Evolutionary conservation across 2,329 filamentous ascomycete species (phyloP).

Genomic region (Colletotrichum sp.): DNA sequence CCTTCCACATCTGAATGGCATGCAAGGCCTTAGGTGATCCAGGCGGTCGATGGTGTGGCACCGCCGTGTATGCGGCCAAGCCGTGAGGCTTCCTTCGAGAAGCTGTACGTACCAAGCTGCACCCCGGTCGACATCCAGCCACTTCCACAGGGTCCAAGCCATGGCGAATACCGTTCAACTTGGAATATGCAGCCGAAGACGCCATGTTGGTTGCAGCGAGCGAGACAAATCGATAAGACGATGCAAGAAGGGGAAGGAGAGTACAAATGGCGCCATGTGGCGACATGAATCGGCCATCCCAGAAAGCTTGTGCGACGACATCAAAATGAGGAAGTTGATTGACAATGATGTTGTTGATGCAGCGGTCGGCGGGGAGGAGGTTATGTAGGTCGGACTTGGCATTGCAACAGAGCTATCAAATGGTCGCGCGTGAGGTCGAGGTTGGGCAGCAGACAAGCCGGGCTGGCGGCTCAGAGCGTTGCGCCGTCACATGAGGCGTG

Average conservation of each 20-base stretch:
- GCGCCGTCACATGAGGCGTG: neutral
- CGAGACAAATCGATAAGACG: constrained; percentile 3
- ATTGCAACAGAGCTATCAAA: constrained; percentile 17
- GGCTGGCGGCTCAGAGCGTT: neutral
- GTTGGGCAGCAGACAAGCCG: neutral
- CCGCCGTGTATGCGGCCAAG: neutral
- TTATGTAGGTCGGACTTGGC: constrained; percentile 10
- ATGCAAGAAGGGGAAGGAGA: constrained; percentile 20
- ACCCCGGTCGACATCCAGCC: neutral
- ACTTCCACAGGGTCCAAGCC: neutral
- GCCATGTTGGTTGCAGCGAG: neutral
- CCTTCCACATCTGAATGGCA: neutral
- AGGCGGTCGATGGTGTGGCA: neutral
- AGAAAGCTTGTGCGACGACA: neutral
- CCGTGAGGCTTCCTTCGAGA: neutral
- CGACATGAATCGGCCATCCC: neutral
- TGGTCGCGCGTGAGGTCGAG: neutral
- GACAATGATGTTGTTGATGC: neutral
- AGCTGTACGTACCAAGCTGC: neutral
- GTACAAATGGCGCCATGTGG: constrained; percentile 12
- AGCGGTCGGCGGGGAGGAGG: neutral
- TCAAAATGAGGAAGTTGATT: constrained; percentile 13
- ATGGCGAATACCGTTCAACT: neutral
- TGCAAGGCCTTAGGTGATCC: neutral
- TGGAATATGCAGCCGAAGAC: neutral